Base-by-base conservation (phyloP, 75 land plant genomes). In the Ceratopteris richardii region DNA sequence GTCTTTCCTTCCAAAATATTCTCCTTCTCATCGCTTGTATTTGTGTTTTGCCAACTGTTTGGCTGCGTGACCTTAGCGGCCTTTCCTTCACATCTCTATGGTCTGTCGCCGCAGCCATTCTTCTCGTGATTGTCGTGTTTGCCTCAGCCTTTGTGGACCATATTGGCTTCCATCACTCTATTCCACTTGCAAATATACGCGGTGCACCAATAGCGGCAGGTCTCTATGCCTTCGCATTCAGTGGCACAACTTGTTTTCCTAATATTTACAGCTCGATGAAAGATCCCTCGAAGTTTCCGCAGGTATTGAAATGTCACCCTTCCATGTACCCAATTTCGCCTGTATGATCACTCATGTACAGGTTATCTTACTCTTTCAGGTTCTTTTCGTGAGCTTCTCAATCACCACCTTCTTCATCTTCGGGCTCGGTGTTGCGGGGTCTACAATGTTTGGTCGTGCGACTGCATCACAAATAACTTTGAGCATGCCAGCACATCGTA, bases 41-140 rank as follows among this genome's bases (percentile, higher is more conserved):
- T 28, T 52, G 54, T 28, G 23, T 52, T 28, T 52, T 82, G 20
- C 90, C 90, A 0, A 82, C 77, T 37, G 59, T 86, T 28, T 86
- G 86, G 82, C 33, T 86, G 40, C 61, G 86, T 29, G 71, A 86
- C 42, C 67, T 82, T 16, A 80, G 54, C 7, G 54, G 53, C 6
- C 62, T 66, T 24, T 60, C 69, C 17, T 66, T 57, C 47, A 64
- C 59, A 0, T 57, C 69, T 14, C 30, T 46, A 11, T 61, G 69
- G 27, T 44, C 58, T 20, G 66, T 58, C 20, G 44, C 47, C 29
- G 43, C 62, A 23, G 29, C 51, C 64, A 20, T 59, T 16, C 28
- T 58, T 44, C 59, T 56, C 40, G 29, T 65, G 31, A 17, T 57
- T 11, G 40, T 41, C 44, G 31, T 65, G 10, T 39, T 60, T 19